Evolutionary conservation across 805 yeast genomes (phyloP), one percentile per base, ranked within the genome.

Genomic region (Ogataea pini): DNA sequence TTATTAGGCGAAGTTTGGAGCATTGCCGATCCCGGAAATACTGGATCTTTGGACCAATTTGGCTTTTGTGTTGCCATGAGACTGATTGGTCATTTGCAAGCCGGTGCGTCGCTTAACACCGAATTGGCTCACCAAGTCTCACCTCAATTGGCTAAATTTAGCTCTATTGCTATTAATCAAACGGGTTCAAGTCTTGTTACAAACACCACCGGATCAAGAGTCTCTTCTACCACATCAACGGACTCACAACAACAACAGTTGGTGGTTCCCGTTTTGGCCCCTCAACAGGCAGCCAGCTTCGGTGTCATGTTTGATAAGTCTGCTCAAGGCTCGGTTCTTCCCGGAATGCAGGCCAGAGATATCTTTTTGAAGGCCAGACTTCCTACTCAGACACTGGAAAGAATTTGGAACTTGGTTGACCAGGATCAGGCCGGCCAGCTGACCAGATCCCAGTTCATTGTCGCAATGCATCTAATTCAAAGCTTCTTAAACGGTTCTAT

Each of bases 391-490:
- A 77, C 82, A 1, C 73, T 94, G 52, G 96, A 95, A 48, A 86
- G 84, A 63, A 84, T 94, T 50, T 94, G 99, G 99, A 78, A 78
- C 46, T 73, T 92, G 48, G 94, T 87, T 37, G 99, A 94, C 64
- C 80, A 82, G 51, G 77, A 78, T 46, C 83, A 83, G 57, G 69
- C 78, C 1, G 99, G 99, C 4, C 73, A 79, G 47, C 78, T 94
- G 58, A 75, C 79, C 48, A 79, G 83, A 61, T 76, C 83, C 13
- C 91, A 89, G 63, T 94, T 94, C 59, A 80, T 89, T 38, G 79
- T 92, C 59, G 97, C 98, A 7, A 92, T 94, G 99, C 96, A 88
- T 68, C 76, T 94, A 63, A 89, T 94, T 54, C 97, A 92, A 67
- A 83, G 89, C 56, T 71, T 85, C 27, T 73, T 89, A 60, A 79